These are phyloP conservation scores for Metarhizium guizhouense DNA, from an alignment of 2,329 filamentous ascomycete species.

Conservation along the genomic window DNA sequence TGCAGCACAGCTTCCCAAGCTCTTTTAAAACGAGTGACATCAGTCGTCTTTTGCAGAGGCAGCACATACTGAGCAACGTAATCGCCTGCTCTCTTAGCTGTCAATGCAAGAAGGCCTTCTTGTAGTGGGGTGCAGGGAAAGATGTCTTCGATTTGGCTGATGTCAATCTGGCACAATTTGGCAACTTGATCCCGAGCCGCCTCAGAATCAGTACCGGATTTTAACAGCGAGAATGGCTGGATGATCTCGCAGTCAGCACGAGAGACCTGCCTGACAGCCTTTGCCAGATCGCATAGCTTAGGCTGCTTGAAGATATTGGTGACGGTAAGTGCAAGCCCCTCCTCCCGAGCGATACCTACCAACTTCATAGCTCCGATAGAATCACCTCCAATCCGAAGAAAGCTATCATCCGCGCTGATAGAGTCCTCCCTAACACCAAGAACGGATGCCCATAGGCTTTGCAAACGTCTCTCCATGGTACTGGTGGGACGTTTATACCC, in stretches of 20 bases:
- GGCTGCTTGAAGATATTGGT: constrained; percentile 5
- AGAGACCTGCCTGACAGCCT: not conserved
- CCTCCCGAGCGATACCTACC: not conserved
- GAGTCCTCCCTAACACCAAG: constrained; percentile 4
- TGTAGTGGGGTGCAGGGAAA: constrained; percentile 10
- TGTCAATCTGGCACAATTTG: not conserved
- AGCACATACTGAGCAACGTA: constrained; percentile 5
- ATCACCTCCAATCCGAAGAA: constrained; percentile 26
- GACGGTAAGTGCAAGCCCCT: constrained; percentile 12
- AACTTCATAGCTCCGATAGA: constrained; percentile 13
- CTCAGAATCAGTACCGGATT: not conserved
- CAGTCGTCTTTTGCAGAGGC: not conserved
- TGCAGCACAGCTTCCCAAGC: constrained; percentile 6
- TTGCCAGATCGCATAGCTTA: not conserved
- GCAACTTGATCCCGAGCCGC: not conserved
- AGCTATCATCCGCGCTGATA: constrained; percentile 10
- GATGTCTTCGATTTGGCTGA: constrained; percentile 4
- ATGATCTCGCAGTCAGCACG: not conserved
- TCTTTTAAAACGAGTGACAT: not conserved
- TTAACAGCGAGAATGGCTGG: constrained; percentile 1
- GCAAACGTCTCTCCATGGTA: constrained; percentile 3
- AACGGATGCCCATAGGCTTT: constrained; percentile 10
- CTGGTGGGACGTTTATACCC: not conserved
- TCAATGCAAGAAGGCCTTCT: constrained; percentile 8
- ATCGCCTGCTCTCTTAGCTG: constrained; percentile 3